Base-by-base conservation (phyloP, 192 early-diverging fungal genomes). In the Rhizophagus sp. region DNA sequence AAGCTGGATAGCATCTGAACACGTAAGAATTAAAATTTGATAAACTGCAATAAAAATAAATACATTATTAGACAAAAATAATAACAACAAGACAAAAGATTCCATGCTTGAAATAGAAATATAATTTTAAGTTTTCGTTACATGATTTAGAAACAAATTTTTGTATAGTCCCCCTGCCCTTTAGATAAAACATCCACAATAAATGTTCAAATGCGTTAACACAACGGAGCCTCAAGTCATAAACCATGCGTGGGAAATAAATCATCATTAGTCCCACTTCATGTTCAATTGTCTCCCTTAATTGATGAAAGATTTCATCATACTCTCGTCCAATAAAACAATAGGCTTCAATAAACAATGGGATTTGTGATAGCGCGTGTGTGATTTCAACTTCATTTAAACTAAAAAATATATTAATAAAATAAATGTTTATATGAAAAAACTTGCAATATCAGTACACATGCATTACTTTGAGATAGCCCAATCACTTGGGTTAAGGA, bases 261-360 rank as follows among this genome's bases (percentile, higher is more conserved):
- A 88, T 65, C 24, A 90, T 44, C 73, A 89, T 84, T 25, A 77
- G 75, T 36, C 84, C 83, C 22, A 82, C 78, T 57, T 88, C 83
- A 30, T 83, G 83, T 13, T 83, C 84, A 70, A 89, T 76, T 10
- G 88, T 85, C 3, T 81, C 62, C 67, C 89, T 75, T 65, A 94
- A 74, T 36, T 83, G 80, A 24, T 82, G 50, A 49, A 87, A 87
- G 7, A 91, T 84, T 9, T 73, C 81, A 19, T 88, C 85, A n/a
- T 84, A 82, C 19, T 87, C 86, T 5, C 78, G 75, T 15, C 83
- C 86, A 24, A 94, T 88, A 47, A 81, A 86, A 19, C 85, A 84
- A 64, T 89, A 94, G 0, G 93, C 88, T 78, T 92, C 83, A 11
- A 94, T 84, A 62, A 93, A 92, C 0, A 90, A 85, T 9, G 92